A percentile compares a stretch with the other conserved stretches of the same genome.
These are phyloP conservation scores for Aspergillus quadrilineatus DNA, from an alignment of 2,329 filamentous ascomycete species.

Conservation along the genomic window DNA sequence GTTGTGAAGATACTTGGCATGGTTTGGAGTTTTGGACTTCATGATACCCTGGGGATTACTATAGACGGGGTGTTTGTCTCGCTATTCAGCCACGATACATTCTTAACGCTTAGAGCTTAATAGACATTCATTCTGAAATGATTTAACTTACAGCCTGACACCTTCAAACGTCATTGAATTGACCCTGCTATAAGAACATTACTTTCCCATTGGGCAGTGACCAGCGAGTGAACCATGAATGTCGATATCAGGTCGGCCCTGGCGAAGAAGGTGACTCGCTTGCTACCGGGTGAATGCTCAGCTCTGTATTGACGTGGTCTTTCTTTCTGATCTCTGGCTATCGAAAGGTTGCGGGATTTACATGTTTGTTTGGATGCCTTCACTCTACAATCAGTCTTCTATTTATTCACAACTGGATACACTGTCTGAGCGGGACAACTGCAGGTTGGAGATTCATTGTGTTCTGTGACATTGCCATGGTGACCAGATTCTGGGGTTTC, in stretches of 20 bases:
- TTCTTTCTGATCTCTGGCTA: background rate
- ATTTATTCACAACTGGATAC: background rate
- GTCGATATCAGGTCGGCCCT: too few species aligned
- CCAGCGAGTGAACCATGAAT: too few species aligned
- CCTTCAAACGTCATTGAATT: background rate
- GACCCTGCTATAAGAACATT: background rate
- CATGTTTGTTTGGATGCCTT: background rate
- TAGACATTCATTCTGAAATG: slow-evolving; percentile 15
- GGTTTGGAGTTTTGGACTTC: slow-evolving; percentile 25
- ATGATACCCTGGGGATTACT: slow-evolving; percentile 27
- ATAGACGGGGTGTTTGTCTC: slow-evolving; percentile 18
- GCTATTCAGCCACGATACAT: slow-evolving; percentile 15
- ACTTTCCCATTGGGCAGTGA: too few species aligned
- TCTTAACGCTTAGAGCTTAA: slow-evolving; percentile 13
- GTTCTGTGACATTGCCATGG: background rate
- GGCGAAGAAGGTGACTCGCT: too few species aligned
- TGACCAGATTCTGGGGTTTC: slow-evolving; percentile 1
- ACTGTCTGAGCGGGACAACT: background rate
- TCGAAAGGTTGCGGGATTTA: background rate
- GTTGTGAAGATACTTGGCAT: slow-evolving; percentile 13
- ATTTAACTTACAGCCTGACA: background rate
- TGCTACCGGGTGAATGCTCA: too few species aligned
- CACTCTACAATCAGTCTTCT: background rate
- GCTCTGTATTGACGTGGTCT: background rate
- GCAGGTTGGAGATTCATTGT: background rate